Conservation (phyloP, 73 alveolate species). For the Paramecium sonneborni region DNA sequence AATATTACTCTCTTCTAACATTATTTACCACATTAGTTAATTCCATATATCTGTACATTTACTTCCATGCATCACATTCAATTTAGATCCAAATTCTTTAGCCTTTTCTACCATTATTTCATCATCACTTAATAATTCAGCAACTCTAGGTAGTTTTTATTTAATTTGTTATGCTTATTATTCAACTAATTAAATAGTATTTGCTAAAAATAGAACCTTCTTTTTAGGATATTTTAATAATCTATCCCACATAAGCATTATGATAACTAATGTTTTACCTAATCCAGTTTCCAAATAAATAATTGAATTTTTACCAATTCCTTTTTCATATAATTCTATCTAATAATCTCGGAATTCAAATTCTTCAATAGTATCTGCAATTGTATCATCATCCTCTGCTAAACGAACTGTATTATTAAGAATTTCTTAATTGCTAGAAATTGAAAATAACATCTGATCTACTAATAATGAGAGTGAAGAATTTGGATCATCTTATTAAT, state of each 20-base stretch:
- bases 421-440: background rate
- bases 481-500: background rate
- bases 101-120: background rate
- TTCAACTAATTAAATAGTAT: background rate
- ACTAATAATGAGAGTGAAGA: background rate
- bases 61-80: slow-evolving; percentile 30
- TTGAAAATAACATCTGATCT: background rate
- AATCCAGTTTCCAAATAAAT: slow-evolving; percentile 59
- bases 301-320: slow-evolving; percentile 23
- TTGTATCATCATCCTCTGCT: background rate
- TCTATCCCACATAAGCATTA: slow-evolving; percentile 57
- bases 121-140: background rate
- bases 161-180: slow-evolving; percentile 1
- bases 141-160: slow-evolving; percentile 37
- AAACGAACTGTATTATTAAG: background rate
- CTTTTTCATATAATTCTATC: background rate
- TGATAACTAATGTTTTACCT: slow-evolving; percentile 60
- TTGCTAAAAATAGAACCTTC: background rate
- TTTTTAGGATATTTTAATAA: background rate
- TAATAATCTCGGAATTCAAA: slow-evolving; percentile 15
- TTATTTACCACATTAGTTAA: background rate
- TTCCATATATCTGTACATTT: background rate
- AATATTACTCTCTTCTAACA: background rate
- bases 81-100: background rate
- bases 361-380: background rate